These are phyloP conservation scores for Cicer cuneatum DNA, from an alignment of 306 rosid species.

Conservation along the genomic window DNA sequence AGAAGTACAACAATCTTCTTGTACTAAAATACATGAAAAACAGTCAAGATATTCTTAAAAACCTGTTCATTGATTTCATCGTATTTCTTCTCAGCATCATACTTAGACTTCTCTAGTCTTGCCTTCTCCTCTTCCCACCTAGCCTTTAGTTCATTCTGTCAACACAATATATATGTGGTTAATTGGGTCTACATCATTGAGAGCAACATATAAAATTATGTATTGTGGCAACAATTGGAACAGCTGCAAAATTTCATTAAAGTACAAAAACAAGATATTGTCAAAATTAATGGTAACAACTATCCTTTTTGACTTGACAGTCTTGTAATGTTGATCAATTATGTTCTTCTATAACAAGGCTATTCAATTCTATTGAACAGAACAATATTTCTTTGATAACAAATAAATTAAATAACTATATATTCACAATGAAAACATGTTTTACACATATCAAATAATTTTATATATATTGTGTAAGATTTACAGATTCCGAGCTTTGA, in stretches of 20 bases:
- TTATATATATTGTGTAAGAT: neutral
- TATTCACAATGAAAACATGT: neutral
- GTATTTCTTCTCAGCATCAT: constrained; percentile 74
- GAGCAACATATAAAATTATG: neutral
- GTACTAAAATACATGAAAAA: constrained; percentile 5
- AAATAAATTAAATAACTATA: neutral
- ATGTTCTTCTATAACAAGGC: neutral
- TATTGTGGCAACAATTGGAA: neutral
- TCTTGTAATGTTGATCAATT: too few relatives aligned
- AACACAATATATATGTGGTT: constrained; percentile 12
- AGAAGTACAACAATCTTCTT: neutral
- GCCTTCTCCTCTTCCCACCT: constrained; percentile 77
- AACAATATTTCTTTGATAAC: neutral
- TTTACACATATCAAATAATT: neutral
- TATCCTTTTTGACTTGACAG: too few relatives aligned
- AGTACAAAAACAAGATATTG: neutral
- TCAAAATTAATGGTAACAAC: neutral
- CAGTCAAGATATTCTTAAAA: constrained; percentile 19
- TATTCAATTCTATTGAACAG: neutral
- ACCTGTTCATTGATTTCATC: constrained; percentile 94
- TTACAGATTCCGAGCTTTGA: too few relatives aligned
- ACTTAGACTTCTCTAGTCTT: constrained; percentile 58
- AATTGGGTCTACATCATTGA: constrained; percentile 5
- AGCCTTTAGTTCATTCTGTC: constrained; percentile 73
- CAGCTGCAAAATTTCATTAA: neutral